These are phyloP conservation scores for Clavispora vitiphila DNA, from an alignment of 805 yeast species.

Conservation along the genomic window DNA sequence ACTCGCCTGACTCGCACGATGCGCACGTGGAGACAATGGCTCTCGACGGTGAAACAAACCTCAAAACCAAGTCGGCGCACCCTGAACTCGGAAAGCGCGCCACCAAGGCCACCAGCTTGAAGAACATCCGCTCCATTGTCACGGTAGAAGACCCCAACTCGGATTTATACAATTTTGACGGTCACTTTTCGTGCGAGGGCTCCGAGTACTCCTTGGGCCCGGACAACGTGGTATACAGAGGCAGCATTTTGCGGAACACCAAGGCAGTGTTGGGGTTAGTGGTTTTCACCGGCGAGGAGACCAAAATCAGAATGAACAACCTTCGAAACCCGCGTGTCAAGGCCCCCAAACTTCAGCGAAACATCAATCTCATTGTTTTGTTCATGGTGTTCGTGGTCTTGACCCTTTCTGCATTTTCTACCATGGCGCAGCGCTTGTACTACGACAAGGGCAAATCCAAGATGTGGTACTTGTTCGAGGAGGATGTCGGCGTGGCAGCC, in stretches of 20 bases:
- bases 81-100: conserved; percentile 52
- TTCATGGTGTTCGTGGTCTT: conserved; percentile 86
- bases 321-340: conserved; percentile 83
- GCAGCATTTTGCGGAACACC: conserved; percentile 86
- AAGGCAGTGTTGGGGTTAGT: conserved; percentile 70
- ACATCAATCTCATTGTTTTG: conserved; percentile 75
- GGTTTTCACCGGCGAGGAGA: conserved; percentile 90
- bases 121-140: conserved; percentile 46
- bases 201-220: conserved; percentile 58
- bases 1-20: conserved; percentile 53
- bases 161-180: conserved; percentile 90
- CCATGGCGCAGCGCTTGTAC: conserved; percentile 66
- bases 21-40: conserved; percentile 94
- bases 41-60: conserved; percentile 92
- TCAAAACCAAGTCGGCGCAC: conserved; percentile 71
- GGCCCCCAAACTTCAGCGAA: conserved; percentile 84
- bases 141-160: conserved; percentile 87
- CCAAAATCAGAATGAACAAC: conserved; percentile 94
- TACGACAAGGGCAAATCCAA: conserved; percentile 37
- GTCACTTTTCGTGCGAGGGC: conserved; percentile 46
- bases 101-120: conserved; percentile 46
- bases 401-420: conserved; percentile 69
- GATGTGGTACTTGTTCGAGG: conserved; percentile 67
- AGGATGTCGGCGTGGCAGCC: conserved; percentile 81
- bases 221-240: conserved; percentile 85